phyloP scores from a whole-genome alignment of 331 rosid genomes.

The Saraca asoca region DNA sequence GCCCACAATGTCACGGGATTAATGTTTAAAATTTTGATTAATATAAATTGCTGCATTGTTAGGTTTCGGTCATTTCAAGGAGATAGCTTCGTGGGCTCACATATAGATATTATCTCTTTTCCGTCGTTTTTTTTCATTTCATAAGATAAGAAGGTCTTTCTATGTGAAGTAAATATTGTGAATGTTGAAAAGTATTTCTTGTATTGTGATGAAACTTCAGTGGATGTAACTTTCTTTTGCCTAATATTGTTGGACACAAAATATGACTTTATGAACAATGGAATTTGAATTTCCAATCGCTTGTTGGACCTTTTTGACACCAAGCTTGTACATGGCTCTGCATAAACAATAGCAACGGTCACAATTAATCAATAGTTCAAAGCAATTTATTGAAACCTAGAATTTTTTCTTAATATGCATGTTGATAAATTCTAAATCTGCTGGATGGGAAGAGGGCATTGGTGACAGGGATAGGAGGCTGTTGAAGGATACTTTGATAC shows the following conservation, averaged over 20 bases:
- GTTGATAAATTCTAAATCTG: too few relatives aligned
- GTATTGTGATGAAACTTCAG: not conserved
- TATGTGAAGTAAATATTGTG: too few relatives aligned
- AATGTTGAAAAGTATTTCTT: too few relatives aligned
- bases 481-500: too few relatives aligned
- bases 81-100: conserved; percentile 51
- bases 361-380: not conserved
- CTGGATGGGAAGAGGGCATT: too few relatives aligned
- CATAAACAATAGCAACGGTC: not conserved
- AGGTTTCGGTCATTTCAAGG: conserved; percentile 61
- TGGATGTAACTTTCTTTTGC: not conserved
- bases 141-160: too few relatives aligned
- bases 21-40: conserved; percentile 19
- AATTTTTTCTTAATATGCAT: too few relatives aligned
- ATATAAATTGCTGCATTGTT: conserved; percentile 35
- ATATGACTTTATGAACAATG: conserved; percentile 5
- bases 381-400: not conserved
- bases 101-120: conserved; percentile 10
- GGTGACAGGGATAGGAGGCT: too few relatives aligned
- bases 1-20: conserved; percentile 28
- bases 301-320: not conserved
- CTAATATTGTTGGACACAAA: conserved; percentile 4
- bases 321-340: not conserved
- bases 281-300: conserved; percentile 9
- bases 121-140: conserved; percentile 36